A percentile compares a stretch with the other conserved stretches of the same genome.
phyloP scores from a whole-genome alignment of 805 yeast species.

The Priceomyces haplophilus region DNA sequence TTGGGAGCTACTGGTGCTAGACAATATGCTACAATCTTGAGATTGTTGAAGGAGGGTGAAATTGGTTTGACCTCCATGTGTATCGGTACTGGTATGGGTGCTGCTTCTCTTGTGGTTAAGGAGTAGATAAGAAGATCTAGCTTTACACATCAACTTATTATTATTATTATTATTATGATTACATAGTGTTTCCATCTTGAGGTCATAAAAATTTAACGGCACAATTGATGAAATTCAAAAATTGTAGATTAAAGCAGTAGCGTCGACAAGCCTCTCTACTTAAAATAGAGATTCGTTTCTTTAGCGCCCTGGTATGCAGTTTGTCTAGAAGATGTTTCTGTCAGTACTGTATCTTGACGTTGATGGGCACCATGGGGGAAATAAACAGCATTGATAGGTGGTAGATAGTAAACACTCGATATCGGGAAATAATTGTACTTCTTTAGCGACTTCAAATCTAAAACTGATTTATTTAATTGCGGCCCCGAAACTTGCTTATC shows the following conservation, averaged over 20 bases:
- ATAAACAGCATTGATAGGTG: slow-evolving; percentile 54
- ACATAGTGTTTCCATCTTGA: neutral
- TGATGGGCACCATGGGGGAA: slow-evolving; percentile 56
- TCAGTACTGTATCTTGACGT: slow-evolving; percentile 11
- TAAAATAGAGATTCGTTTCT: slow-evolving; percentile 26
- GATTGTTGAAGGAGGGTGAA: slow-evolving; percentile 76
- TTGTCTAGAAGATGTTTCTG: slow-evolving; percentile 8
- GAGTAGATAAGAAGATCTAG: slow-evolving; percentile 46
- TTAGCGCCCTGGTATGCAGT: slow-evolving; percentile 12
- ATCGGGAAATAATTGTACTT: slow-evolving; percentile 50
- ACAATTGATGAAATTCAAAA: neutral
- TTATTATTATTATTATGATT: neutral
- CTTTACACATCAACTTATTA: neutral
- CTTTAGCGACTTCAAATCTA: slow-evolving; percentile 11
- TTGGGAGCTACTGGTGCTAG: slow-evolving; percentile 69
- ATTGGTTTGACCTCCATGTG: slow-evolving; percentile 95
- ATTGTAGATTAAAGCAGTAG: no score
- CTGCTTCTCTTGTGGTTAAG: slow-evolving; percentile 80
- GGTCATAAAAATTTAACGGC: slow-evolving; percentile 1
- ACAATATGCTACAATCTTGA: slow-evolving; percentile 82
- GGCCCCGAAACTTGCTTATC: neutral
- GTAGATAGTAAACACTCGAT: slow-evolving; percentile 48
- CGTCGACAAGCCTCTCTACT: no score
- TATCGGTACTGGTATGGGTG: slow-evolving; percentile 98
- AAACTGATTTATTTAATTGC: slow-evolving; percentile 4